Percentiles rank a stretch among this genome's conserved stretches.
phyloP scores from a whole-genome alignment of 345 rosid genomes.

The Eucalyptus guilfoylei region DNA sequence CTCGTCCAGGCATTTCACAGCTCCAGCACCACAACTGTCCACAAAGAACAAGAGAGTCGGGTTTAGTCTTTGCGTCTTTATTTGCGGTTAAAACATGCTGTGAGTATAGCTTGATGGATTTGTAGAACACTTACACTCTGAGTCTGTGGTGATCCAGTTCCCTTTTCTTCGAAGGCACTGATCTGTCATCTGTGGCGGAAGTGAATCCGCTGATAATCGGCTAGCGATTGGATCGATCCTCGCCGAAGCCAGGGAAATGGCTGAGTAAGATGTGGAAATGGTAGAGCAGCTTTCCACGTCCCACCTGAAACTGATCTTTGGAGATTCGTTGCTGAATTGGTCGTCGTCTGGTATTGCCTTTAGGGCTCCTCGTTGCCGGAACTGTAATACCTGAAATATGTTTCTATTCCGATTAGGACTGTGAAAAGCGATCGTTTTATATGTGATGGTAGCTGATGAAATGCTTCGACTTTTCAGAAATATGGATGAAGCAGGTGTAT shows the following conservation, averaged over 20 bases:
- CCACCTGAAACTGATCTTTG: slow-evolving; percentile 72
- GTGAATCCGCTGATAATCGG: slow-evolving; percentile 20
- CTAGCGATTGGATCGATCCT: slow-evolving; percentile 9
- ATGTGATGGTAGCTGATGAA: neutral
- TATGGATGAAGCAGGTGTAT: neutral
- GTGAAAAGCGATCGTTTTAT: neutral
- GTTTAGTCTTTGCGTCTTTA: neutral
- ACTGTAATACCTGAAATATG: slow-evolving; percentile 27
- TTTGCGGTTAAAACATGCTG: neutral
- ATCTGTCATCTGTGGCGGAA: slow-evolving; percentile 14
- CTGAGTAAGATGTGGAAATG: slow-evolving; percentile 29
- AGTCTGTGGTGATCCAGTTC: slow-evolving; percentile 89
- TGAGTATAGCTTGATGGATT: neutral
- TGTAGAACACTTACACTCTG: slow-evolving; percentile 50
- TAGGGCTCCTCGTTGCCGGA: slow-evolving; percentile 24
- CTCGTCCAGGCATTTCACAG: slow-evolving; percentile 19
- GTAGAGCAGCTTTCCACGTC: slow-evolving; percentile 63
- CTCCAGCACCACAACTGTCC: slow-evolving; percentile 83
- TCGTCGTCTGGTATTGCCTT: slow-evolving; percentile 45
- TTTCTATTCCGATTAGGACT: neutral
- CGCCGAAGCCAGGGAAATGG: slow-evolving; percentile 41
- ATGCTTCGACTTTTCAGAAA: neutral
- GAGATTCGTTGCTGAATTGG: slow-evolving; percentile 38
- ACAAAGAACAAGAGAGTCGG: neutral
- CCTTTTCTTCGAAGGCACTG: slow-evolving; percentile 22